These are phyloP conservation scores for Xylaria castorea DNA, from an alignment of 495 filamentous ascomycete species.

Conservation along the genomic window DNA sequence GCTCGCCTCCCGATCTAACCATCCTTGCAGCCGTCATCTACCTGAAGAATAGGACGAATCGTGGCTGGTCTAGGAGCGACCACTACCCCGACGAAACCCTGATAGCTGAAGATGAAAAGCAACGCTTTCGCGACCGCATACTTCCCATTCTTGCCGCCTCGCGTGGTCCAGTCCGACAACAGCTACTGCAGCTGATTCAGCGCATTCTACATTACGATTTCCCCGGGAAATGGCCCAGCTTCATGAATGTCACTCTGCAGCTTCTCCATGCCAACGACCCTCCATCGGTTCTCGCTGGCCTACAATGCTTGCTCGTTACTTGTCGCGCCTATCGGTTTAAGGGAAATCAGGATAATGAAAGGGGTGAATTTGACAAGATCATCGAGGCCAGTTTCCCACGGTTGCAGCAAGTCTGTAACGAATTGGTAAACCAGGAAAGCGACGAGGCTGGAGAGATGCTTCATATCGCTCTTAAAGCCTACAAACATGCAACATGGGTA, in stretches of 20 bases:
- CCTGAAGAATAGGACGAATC: conserved; percentile 93
- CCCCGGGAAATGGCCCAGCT: conserved; percentile 89
- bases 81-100: conserved; percentile 67
- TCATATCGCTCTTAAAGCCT: conserved; percentile 90
- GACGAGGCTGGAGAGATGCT: conserved; percentile 97
- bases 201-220: conserved; percentile 97
- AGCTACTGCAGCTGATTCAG: conserved; percentile 91
- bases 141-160: conserved; percentile 87
- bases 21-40: conserved; percentile 82
- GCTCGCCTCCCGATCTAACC: conserved; percentile 28
- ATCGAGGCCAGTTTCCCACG: conserved; percentile 91
- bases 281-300: conserved; percentile 84
- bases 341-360: conserved; percentile 69
- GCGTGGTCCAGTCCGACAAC: conserved; percentile 78
- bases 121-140: conserved; percentile 82
- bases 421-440: conserved; percentile 86
- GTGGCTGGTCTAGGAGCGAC: conserved; percentile 83
- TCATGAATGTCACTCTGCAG: conserved; percentile 88
- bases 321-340: conserved; percentile 96
- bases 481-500: conserved; percentile 97
- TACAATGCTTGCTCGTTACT: conserved; percentile 92
- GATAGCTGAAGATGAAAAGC: conserved; percentile 89
- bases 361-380: conserved; percentile 91
- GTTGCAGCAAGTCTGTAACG: conserved; percentile 82
- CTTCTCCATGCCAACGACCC: conserved; percentile 84